phyloP scores from a whole-genome alignment of 1,284 basidiomycete genomes.

The Athelia sp. region DNA sequence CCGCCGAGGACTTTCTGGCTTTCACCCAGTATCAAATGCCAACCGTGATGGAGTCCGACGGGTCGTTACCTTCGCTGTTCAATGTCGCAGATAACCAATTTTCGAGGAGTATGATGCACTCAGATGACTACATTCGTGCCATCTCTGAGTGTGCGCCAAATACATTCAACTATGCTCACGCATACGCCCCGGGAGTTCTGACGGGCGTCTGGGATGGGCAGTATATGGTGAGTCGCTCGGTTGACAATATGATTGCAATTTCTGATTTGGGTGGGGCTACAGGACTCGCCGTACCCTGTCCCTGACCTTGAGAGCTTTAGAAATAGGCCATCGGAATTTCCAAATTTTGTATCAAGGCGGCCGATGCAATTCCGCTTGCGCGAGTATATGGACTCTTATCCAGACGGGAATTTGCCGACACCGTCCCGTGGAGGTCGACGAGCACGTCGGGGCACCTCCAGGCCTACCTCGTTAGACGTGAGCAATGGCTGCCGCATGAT shows the following conservation, averaged over 20 bases:
- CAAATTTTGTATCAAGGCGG: neutral
- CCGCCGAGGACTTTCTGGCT: no score
- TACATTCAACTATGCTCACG: conserved; percentile 6
- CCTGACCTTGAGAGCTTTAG: neutral
- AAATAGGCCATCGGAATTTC: neutral
- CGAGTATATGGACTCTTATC: neutral
- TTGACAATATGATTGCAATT: neutral
- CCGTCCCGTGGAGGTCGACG: neutral
- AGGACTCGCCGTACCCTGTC: neutral
- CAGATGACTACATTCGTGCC: conserved; percentile 36
- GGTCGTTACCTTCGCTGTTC: no score
- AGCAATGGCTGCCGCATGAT: neutral
- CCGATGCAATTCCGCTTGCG: neutral
- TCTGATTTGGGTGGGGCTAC: neutral
- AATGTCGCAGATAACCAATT: no score
- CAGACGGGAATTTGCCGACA: neutral
- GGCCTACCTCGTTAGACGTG: neutral
- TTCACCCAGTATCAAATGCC: no score
- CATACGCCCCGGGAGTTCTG: conserved; percentile 37
- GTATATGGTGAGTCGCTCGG: conserved; percentile 37
- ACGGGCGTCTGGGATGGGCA: conserved; percentile 54
- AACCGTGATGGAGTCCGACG: no score
- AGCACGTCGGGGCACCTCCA: neutral
- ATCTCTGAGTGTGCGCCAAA: conserved; percentile 12
- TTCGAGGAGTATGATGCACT: conserved; percentile 18